Conservation (phyloP, 1,284 basidiomycete genomes). For the Wolfiporia cocos region DNA sequence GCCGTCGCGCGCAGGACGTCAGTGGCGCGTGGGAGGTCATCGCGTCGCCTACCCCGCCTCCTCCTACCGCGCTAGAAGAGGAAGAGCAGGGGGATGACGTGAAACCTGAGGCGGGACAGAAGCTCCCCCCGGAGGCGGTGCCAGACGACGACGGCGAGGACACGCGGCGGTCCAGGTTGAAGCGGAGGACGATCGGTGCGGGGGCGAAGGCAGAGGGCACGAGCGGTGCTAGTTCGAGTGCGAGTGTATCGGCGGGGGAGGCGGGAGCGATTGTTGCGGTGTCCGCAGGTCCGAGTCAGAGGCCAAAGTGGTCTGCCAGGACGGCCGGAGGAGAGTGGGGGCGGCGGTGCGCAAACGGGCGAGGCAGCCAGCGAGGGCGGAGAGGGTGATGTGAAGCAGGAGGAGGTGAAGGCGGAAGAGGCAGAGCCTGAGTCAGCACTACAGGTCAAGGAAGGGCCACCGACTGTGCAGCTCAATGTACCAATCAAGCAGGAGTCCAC, state of each 20-base stretch:
- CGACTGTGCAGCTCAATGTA: slow-evolving; percentile 8
- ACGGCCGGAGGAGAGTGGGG: slow-evolving; percentile 25
- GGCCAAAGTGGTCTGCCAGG: slow-evolving; percentile 32
- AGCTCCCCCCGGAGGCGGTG: slow-evolving; percentile 28
- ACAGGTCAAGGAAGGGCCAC: slow-evolving; percentile 12
- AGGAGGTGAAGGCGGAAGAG: neutral
- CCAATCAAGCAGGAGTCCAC: neutral
- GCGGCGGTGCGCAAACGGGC: neutral
- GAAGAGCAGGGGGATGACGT: neutral
- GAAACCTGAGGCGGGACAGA: slow-evolving; percentile 12
- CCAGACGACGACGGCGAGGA: slow-evolving; percentile 44
- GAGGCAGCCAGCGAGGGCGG: neutral
- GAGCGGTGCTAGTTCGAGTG: neutral
- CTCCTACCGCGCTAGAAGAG: slow-evolving; percentile 17
- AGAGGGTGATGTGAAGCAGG: too few relatives aligned
- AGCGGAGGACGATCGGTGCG: slow-evolving; percentile 46
- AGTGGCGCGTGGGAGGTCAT: slow-evolving; percentile 86
- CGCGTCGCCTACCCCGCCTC: slow-evolving; percentile 16
- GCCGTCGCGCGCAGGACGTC: slow-evolving; percentile 58
- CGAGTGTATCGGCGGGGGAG: neutral
- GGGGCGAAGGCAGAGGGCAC: slow-evolving; percentile 26
- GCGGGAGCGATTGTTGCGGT: too few relatives aligned
- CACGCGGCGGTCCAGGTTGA: slow-evolving; percentile 56
- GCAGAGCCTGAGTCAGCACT: neutral
- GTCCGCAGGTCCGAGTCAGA: slow-evolving; percentile 14